phyloP scores from a whole-genome alignment of 2,329 filamentous ascomycete genomes.

The Orbilia javanica region DNA sequence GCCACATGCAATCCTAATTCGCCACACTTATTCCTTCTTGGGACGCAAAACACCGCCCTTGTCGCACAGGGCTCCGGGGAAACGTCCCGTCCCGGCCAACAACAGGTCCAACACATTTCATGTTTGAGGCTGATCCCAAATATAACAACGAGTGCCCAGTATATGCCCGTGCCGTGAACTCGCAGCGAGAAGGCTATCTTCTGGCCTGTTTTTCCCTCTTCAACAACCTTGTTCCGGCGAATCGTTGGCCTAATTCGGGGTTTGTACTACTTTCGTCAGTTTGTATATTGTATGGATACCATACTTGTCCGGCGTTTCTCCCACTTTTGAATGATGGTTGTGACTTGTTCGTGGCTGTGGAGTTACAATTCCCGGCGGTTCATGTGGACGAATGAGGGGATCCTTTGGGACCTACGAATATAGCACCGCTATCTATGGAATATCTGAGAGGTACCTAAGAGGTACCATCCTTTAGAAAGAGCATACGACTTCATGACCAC shows the following conservation, averaged over 20 bases:
- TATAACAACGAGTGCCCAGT: conserved; percentile 31
- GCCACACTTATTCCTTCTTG: conserved; percentile 1
- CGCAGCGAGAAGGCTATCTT: not conserved
- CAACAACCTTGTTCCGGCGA: conserved; percentile 4
- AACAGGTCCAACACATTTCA: conserved; percentile 48
- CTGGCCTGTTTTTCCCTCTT: not conserved
- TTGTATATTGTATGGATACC: not conserved
- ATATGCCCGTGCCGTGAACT: conserved; percentile 19
- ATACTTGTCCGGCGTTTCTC: not conserved
- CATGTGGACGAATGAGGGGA: conserved; percentile 20
- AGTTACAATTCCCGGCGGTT: conserved; percentile 13
- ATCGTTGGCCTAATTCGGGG: not conserved
- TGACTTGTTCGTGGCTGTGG: conserved; percentile 14
- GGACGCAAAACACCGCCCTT: not conserved
- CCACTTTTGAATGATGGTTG: not conserved
- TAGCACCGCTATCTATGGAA: not conserved
- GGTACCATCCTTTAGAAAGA: not conserved
- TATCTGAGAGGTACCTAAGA: conserved; percentile 19
- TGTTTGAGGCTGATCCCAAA: conserved; percentile 31
- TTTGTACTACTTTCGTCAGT: not conserved
- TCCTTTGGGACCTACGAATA: conserved; percentile 12
- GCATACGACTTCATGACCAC: not conserved
- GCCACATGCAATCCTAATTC: conserved; percentile 19
- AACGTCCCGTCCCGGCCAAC: conserved; percentile 2
- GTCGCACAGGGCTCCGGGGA: conserved; percentile 18